Percentiles rank a stretch among this genome's conserved stretches.
Conservation (phyloP, 2,329 filamentous ascomycete genomes). For the Sclerotinia glacialis region DNA sequence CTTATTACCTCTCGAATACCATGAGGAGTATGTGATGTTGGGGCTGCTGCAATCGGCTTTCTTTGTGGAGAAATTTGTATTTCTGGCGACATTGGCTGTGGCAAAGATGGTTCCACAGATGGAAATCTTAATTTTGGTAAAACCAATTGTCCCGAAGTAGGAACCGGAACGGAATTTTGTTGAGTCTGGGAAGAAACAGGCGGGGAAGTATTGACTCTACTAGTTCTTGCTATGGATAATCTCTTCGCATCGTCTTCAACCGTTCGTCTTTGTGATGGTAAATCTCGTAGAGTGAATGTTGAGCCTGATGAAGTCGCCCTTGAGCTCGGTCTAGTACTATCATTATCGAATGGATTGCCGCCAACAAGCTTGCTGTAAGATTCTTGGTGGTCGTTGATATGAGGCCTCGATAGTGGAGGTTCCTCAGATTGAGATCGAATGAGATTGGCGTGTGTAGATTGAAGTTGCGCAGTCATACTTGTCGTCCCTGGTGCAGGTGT, state of each 20-base stretch:
- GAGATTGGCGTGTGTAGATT: conserved; percentile 16
- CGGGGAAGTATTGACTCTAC: conserved; percentile 10
- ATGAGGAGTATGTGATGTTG: background rate
- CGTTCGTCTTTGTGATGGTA: conserved; percentile 21
- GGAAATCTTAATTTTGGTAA: background rate
- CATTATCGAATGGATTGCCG: conserved; percentile 10
- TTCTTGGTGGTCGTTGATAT: conserved; percentile 11
- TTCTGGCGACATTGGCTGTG: background rate
- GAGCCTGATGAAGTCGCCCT: conserved; percentile 19
- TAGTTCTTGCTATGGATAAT: conserved; percentile 18
- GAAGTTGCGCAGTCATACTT: conserved; percentile 29
- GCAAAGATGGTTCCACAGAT: background rate
- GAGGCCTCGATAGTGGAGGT: background rate
- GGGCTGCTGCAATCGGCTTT: background rate
- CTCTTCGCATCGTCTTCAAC: conserved; percentile 15
- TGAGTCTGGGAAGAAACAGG: conserved; percentile 28
- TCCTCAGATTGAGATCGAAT: conserved; percentile 5
- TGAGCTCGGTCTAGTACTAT: background rate
- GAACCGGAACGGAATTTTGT: conserved; percentile 11
- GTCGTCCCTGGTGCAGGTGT: conserved; percentile 22
- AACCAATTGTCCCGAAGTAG: background rate
- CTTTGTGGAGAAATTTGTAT: background rate
- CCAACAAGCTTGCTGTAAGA: conserved; percentile 13
- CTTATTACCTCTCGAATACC: conserved; percentile 5
- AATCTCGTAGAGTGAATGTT: conserved; percentile 20